These are phyloP conservation scores for Yamadazyma atlantica DNA, from an alignment of 1,139 yeast species.

Conservation along the genomic window DNA sequence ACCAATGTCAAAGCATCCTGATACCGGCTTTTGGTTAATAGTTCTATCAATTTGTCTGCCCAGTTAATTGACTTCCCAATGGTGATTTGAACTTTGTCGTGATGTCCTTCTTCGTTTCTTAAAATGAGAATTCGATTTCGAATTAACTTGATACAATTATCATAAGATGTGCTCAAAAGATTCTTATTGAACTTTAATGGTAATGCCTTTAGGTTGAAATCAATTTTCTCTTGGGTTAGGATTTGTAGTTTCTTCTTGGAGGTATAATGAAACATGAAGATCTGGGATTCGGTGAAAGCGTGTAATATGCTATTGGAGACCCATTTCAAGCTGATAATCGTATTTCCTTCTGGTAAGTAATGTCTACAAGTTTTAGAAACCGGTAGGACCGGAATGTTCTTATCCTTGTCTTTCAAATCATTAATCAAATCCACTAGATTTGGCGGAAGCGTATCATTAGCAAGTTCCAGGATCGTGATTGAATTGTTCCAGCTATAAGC, in stretches of 20 bases:
- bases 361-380: conserved; percentile 44
- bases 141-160: conserved; percentile 22
- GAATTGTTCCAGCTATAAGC: conserved; percentile 70
- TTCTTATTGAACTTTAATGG: conserved; percentile 5
- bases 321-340: conserved; percentile 63
- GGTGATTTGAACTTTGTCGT: conserved; percentile 13
- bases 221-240: conserved; percentile 6
- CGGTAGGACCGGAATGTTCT: conserved; percentile 35
- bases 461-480: conserved; percentile 55
- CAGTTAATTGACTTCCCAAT: conserved; percentile 67
- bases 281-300: conserved; percentile 22
- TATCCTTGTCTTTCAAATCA: conserved; percentile 43
- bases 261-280: conserved; percentile 5
- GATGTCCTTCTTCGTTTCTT: conserved; percentile 7
- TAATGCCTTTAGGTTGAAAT: conserved; percentile 1
- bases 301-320: conserved; percentile 40
- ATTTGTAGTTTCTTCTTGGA: not conserved
- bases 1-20: conserved; percentile 57
- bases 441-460: conserved; percentile 27
- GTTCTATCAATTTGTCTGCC: conserved; percentile 63
- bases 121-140: conserved; percentile 28
- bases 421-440: conserved; percentile 28
- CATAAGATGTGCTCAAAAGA: conserved; percentile 4
- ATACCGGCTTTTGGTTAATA: conserved; percentile 51
- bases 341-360: conserved; percentile 30